Evolutionary conservation across 495 filamentous ascomycete genomes (phyloP).

Genomic region (Geoglossum glabrum): DNA sequence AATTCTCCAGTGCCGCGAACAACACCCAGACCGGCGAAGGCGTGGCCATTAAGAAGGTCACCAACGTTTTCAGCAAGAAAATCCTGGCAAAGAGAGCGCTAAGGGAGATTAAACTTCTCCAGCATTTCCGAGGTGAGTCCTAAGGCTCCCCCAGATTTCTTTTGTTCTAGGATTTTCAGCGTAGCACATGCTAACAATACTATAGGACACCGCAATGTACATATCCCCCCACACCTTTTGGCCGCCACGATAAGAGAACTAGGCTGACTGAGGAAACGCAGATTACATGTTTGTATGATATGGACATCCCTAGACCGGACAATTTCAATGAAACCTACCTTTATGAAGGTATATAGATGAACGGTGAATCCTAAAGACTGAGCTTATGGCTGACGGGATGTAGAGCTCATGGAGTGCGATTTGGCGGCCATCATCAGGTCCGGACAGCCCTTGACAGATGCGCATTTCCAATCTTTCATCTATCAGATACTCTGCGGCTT

Average conservation of each 20-base stretch:
- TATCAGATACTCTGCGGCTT: constrained; percentile 51
- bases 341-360: constrained; percentile 63
- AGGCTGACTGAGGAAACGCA: constrained; percentile 17
- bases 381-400: constrained; percentile 5
- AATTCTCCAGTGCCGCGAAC: constrained; percentile 46
- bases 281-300: constrained; percentile 98
- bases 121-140: constrained; percentile 68
- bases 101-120: constrained; percentile 94
- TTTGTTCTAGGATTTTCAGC: neutral
- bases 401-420: constrained; percentile 99
- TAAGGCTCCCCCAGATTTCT: neutral
- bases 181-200: neutral
- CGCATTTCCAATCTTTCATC: constrained; percentile 35
- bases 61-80: constrained; percentile 99
- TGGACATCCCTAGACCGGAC: constrained; percentile 95
- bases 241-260: constrained; percentile 12
- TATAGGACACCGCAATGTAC: constrained; percentile 43
- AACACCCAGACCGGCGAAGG: constrained; percentile 83
- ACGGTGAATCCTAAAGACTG: neutral
- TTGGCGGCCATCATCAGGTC: constrained; percentile 95
- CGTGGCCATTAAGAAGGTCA: constrained; percentile 98
- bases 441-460: constrained; percentile 86
- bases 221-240: neutral
- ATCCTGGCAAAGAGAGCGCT: constrained; percentile 93
- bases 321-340: constrained; percentile 99